Evolutionary conservation across 116 monocot genomes (phyloP).

Genomic region (Trichopus zeylanicus): DNA sequence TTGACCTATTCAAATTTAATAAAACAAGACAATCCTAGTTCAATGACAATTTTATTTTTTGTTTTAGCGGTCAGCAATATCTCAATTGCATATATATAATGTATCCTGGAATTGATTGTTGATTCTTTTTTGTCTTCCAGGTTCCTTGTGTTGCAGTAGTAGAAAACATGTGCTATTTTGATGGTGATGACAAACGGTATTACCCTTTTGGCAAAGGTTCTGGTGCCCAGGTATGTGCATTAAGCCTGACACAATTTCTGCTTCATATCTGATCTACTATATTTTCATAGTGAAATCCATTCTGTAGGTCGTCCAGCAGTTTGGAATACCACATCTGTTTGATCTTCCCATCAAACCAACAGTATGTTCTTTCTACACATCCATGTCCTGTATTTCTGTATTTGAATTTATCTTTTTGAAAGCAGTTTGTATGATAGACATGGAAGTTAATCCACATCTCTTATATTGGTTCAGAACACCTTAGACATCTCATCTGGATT

Average conservation of each 20-base stretch:
- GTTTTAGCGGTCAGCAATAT: too few relatives aligned
- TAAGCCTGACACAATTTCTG: neutral
- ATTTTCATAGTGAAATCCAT: conserved; percentile 1
- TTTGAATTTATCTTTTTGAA: too few relatives aligned
- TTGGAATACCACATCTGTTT: conserved; percentile 97
- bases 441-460: neutral
- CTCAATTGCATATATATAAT: too few relatives aligned
- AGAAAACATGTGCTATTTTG: conserved; percentile 99
- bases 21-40: too few relatives aligned
- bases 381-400: neutral
- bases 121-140: conserved; percentile 27
- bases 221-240: conserved; percentile 68
- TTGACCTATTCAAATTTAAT: neutral
- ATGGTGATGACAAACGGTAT: conserved; percentile 85
- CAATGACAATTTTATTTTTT: too few relatives aligned
- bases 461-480: neutral
- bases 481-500: neutral
- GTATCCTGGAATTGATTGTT: too few relatives aligned
- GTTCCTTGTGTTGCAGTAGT: conserved; percentile 97
- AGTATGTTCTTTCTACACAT: conserved; percentile 37
- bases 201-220: conserved; percentile 99
- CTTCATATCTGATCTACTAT: conserved; percentile 3
- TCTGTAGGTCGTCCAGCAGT: conserved; percentile 93
- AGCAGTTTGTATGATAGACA: too few relatives aligned
- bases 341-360: conserved; percentile 87